These are phyloP conservation scores for Lithospermum erythrorhizon DNA, from an alignment of 257 asterid species.

Conservation along the genomic window DNA sequence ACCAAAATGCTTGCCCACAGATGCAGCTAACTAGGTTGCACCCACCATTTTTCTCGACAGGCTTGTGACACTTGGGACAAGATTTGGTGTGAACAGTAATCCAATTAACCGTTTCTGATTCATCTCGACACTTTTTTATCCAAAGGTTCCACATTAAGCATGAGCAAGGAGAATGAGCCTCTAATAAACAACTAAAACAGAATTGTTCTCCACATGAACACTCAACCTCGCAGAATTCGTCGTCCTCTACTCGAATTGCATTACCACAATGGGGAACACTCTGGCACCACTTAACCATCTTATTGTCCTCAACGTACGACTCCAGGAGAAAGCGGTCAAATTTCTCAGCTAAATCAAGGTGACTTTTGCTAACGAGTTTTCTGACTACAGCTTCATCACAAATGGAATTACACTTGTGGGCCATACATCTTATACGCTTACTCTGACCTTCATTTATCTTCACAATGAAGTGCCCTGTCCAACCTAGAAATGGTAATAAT, in stretches of 20 bases:
- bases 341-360: slow-evolving; percentile 75
- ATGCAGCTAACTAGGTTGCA: slow-evolving; percentile 89
- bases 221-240: slow-evolving; percentile 84
- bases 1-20: slow-evolving; percentile 97
- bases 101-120: slow-evolving; percentile 95
- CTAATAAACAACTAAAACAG: slow-evolving; percentile 83
- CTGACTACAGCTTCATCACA: slow-evolving; percentile 74
- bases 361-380: slow-evolving; percentile 48
- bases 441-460: slow-evolving; percentile 95
- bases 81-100: slow-evolving; percentile 80
- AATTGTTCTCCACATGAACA: slow-evolving; percentile 92
- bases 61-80: slow-evolving; percentile 96
- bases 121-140: slow-evolving; percentile 93
- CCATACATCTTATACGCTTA: slow-evolving; percentile 95
- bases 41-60: slow-evolving; percentile 96
- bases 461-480: slow-evolving; percentile 96
- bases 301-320: slow-evolving; percentile 95
- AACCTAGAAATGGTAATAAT: slow-evolving; percentile 41
- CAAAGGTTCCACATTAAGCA: slow-evolving; percentile 93
- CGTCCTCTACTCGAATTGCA: slow-evolving; percentile 80
- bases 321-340: slow-evolving; percentile 91
- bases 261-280: slow-evolving; percentile 98
- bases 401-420: slow-evolving; percentile 77
- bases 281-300: slow-evolving; percentile 98
- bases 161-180: slow-evolving; percentile 97